Base-by-base conservation (phyloP, 2,329 filamentous ascomycete species). In the Botrytis byssoidea region DNA sequence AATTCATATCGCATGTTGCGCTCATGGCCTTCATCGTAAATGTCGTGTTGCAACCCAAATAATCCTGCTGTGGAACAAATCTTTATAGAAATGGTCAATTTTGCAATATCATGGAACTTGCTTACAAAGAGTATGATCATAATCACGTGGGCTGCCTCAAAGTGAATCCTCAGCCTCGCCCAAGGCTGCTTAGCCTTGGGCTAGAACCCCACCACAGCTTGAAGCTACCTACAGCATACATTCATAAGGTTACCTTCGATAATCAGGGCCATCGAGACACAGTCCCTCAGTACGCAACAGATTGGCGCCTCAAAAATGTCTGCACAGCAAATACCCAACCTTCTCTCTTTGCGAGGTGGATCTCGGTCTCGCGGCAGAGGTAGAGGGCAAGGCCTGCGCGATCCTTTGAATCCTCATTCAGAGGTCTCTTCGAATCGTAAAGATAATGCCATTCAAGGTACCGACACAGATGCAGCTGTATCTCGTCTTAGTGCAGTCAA, bases 401-500 rank as follows among this genome's bases (percentile, higher is more conserved):
- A 71, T n/a, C 72, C 72, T 65, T 63, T 70, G 42, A 73, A 70
- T 35, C 55, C 65, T 32, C 65, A 70, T 70, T 60, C 29, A 9
- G 72, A 66, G 48, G 57, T 40, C 65, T 59, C 68, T 59, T 48
- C 67, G 6, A 60, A 40, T 44, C 72, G 68, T 20, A 48, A 91
- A 77, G 95, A 98, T 83, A 85, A 87, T 74, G 88, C 92, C 59
- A 91, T 99, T 73, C 95, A 97, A 82, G 90, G 91, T 76, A 99
- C 96, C 4, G 96, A 99, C 83, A 91, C 91, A 75, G 96, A 99
- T 84, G 96, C 96, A 40, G 93, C 93, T 74, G 90, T 94, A 60
- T 97, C 94, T 44, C 89, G 96, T 51, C 85, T 97, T 82, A 98
- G 95, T 81, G 95, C 95, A 20, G 94, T 98, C 25, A 88, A 92